Percentiles rank a stretch among this genome's conserved stretches.
phyloP scores from a whole-genome alignment of 495 filamentous ascomycete species.

The Penicilliopsis zonata region DNA sequence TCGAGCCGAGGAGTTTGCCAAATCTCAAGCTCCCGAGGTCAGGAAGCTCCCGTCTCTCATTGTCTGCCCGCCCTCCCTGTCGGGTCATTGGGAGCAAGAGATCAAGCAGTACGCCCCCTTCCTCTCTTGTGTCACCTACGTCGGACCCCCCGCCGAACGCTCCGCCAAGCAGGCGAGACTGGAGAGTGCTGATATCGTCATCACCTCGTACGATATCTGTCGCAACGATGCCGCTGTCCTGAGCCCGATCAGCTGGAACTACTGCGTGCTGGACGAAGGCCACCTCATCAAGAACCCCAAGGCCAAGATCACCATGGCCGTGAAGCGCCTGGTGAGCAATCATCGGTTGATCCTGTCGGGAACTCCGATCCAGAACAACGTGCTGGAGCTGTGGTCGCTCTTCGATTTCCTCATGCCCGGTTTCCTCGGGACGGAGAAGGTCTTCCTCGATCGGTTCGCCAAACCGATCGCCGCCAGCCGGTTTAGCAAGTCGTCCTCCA shows the following conservation, averaged over 20 bases:
- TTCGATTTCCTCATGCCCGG: slow-evolving; percentile 99
- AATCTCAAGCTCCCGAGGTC: slow-evolving; percentile 62
- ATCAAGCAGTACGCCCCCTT: slow-evolving; percentile 92
- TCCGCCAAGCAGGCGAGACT: slow-evolving; percentile 53
- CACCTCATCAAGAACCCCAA: slow-evolving; percentile 98
- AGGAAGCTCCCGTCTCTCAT: slow-evolving; percentile 83
- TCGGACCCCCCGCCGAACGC: slow-evolving; percentile 75
- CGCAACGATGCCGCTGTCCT: slow-evolving; percentile 83
- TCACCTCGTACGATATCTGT: slow-evolving; percentile 96
- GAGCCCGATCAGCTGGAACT: slow-evolving; percentile 84
- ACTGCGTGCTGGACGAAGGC: slow-evolving; percentile 92
- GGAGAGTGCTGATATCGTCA: slow-evolving; percentile 72
- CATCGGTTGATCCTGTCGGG: slow-evolving; percentile 93
- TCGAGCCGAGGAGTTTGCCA: slow-evolving; percentile 77
- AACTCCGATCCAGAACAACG: slow-evolving; percentile 97
- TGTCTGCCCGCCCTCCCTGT: slow-evolving; percentile 92
- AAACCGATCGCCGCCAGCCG: slow-evolving; percentile 94
- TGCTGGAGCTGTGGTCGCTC: slow-evolving; percentile 95
- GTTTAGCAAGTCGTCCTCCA: slow-evolving; percentile 91
- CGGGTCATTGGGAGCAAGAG: slow-evolving; percentile 97
- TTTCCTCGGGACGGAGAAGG: slow-evolving; percentile 95
- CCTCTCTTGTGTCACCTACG: slow-evolving; percentile 76
- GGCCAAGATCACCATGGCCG: slow-evolving; percentile 81
- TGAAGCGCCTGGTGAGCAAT: slow-evolving; percentile 79
- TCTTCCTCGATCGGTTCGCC: slow-evolving; percentile 93